phyloP scores from a whole-genome alignment of 495 filamentous ascomycete genomes.

The Friedmanniomyces simplex region DNA sequence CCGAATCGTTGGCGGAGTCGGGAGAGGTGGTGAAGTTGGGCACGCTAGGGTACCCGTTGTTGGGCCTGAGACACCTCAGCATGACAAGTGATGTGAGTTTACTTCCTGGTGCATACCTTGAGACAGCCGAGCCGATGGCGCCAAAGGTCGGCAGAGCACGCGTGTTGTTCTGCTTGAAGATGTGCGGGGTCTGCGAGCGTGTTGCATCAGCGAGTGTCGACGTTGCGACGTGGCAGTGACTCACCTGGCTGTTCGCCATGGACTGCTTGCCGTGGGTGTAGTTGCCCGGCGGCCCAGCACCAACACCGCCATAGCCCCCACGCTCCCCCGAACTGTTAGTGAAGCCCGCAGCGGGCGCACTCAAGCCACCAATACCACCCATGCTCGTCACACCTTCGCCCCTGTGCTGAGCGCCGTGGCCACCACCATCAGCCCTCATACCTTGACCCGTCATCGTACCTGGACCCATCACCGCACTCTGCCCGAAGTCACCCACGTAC shows the following conservation, averaged over 20 bases:
- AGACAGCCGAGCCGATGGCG: neutral
- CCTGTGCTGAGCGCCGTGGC: neutral
- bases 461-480: no score
- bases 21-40: neutral
- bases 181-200: neutral
- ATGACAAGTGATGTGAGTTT: neutral
- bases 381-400: neutral
- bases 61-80: neutral
- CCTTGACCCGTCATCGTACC: neutral
- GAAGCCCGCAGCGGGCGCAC: neutral
- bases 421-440: neutral
- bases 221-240: neutral
- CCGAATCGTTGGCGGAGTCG: neutral
- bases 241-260: neutral
- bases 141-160: neutral
- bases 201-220: neutral
- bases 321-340: neutral
- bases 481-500: neutral
- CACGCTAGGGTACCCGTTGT: neutral
- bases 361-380: neutral
- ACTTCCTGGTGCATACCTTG: neutral
- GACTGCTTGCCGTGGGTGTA: neutral
- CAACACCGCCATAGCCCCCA: neutral
- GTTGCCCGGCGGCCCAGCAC: neutral
- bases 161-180: neutral